These are phyloP conservation scores for Stramenopiles sp. DNA, from an alignment of 352 stramenopile species.

Conservation along the genomic window DNA sequence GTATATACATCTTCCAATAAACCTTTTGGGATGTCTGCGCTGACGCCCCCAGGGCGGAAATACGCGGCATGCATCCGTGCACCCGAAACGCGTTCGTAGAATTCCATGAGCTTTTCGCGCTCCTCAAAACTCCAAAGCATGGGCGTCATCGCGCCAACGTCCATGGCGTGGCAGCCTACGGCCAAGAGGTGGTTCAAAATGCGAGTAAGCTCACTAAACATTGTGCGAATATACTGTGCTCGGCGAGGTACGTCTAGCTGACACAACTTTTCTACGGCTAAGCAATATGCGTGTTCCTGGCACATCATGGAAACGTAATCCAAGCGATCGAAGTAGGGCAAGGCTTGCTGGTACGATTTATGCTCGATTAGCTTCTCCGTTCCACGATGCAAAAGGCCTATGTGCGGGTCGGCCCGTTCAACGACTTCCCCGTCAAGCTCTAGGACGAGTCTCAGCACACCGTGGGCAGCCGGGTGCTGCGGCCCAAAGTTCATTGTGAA, in stretches of 20 bases:
- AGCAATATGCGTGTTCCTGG: slow-evolving; percentile 22
- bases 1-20: slow-evolving; percentile 35
- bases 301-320: slow-evolving; percentile 26
- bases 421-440: slow-evolving; percentile 32
- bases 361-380: slow-evolving; percentile 27
- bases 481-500: slow-evolving; percentile 39
- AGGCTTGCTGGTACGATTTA: slow-evolving; percentile 25
- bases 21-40: slow-evolving; percentile 28
- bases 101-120: slow-evolving; percentile 30
- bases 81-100: slow-evolving; percentile 34
- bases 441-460: slow-evolving; percentile 31
- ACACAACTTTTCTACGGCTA: slow-evolving; percentile 19
- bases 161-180: slow-evolving; percentile 23
- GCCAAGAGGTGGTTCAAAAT: slow-evolving; percentile 26
- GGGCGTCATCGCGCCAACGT: slow-evolving; percentile 23
- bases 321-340: slow-evolving; percentile 25
- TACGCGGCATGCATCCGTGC: slow-evolving; percentile 32
- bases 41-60: slow-evolving; percentile 29
- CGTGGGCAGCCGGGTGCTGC: slow-evolving; percentile 32
- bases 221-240: slow-evolving; percentile 23
- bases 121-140: slow-evolving; percentile 27
- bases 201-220: slow-evolving; percentile 24
- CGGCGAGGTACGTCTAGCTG: slow-evolving; percentile 14
- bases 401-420: slow-evolving; percentile 29
- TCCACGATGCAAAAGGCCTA: slow-evolving; percentile 29